Base-by-base conservation (phyloP, 108 stramenopile species). In the Skeletonema grethae region DNA sequence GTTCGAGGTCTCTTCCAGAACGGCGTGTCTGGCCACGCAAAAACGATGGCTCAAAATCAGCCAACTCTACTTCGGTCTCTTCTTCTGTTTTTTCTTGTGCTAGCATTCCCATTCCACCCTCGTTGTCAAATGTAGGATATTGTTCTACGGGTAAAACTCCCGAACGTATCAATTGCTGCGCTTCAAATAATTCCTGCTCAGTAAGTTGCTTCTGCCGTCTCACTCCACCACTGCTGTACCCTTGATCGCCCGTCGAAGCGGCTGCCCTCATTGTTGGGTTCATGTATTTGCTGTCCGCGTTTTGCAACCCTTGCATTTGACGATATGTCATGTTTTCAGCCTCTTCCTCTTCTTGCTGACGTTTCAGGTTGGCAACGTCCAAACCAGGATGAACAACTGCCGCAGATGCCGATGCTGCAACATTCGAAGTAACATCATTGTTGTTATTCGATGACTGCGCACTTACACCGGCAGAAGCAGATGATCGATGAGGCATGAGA, bases 101-200 rank as follows among this genome's bases (percentile, higher is more conserved):
- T 7, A 97, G 80, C 89, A 97, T 92, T 30, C 97, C 97, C 50
- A 94, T n/a, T 11, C 88, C 90, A 20, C 95, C 97, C 61, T 96
- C 97, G 0, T 84, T 76, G 84, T 98, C 97, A 70, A 88, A 99
- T 5, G 95, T 97, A 15, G 99, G 99, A 70, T 97, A 96, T 69
- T 97, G 95, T 50, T 97, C 96, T 12, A 97, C 96, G 13, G 95
- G 93, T 50, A 99, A 77, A n/a, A 98, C 98, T 16, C 99, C 99
- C 13, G 95, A 92, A 43, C 89, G 85, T 67, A 98, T 97, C 36
- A 99, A 85, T 76, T 98, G 98, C 60, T 97, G 91, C 1, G 97
- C 97, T 73, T 98, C 99, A 79, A 92, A 99, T 31, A 99, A 88
- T 75, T 98, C 97, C 48, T 97, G 97, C 79, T 97, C 96, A 22